Evolutionary conservation across 2,329 filamentous ascomycete genomes (phyloP).

Genomic region (Metarhizium guizhouense): DNA sequence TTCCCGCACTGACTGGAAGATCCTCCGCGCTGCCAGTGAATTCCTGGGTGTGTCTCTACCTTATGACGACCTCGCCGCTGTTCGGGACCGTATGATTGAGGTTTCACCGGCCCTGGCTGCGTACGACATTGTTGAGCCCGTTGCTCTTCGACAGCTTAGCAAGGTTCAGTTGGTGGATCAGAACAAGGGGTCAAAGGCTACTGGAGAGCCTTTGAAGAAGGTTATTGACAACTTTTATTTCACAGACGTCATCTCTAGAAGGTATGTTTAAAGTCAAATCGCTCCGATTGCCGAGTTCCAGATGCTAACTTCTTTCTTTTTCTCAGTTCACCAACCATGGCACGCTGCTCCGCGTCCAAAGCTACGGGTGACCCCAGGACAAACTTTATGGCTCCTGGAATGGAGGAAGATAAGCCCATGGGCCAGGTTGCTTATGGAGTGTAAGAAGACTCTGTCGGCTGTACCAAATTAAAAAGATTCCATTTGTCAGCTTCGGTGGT

Average conservation of each 20-base stretch:
- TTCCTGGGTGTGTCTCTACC: conserved; percentile 81
- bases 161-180: conserved; percentile 94
- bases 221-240: conserved; percentile 96
- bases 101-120: conserved; percentile 83
- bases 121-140: conserved; percentile 86
- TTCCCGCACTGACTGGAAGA: conserved; percentile 96
- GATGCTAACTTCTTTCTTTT: neutral
- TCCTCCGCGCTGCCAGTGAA: conserved; percentile 85
- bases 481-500: conserved; percentile 20
- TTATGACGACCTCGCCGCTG: conserved; percentile 83
- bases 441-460: conserved; percentile 25
- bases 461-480: conserved; percentile 27
- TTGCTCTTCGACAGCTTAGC: conserved; percentile 64
- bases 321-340: conserved; percentile 89
- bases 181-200: conserved; percentile 79
- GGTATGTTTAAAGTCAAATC: conserved; percentile 45
- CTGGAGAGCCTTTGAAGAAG: conserved; percentile 67
- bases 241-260: conserved; percentile 93
- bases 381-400: conserved; percentile 69
- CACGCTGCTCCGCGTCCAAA: conserved; percentile 90
- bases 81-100: conserved; percentile 90
- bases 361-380: conserved; percentile 68
- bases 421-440: conserved; percentile 52
- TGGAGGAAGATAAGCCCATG: conserved; percentile 52
- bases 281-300: conserved; percentile 9